Conservation (phyloP, 331 rosid species). For the Stylosanthes scabra region DNA sequence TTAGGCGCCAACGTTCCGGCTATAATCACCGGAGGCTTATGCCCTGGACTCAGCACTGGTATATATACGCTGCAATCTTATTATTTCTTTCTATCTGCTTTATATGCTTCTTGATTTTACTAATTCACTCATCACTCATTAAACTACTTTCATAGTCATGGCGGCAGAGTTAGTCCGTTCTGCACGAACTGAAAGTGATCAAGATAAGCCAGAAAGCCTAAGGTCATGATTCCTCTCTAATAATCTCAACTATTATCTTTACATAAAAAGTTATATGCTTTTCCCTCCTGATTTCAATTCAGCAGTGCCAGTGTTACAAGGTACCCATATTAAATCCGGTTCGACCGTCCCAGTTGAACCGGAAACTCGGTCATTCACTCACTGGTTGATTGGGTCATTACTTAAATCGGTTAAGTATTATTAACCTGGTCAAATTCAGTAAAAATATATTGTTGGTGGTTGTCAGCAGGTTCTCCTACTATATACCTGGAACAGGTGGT, state of each 20-base stretch:
- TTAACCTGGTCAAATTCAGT: too few species aligned
- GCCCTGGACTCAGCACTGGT: constrained; percentile 99
- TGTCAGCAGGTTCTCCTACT: constrained; percentile 88
- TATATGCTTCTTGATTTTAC: constrained; percentile 36
- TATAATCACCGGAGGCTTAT: constrained; percentile 86
- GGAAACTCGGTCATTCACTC: too few species aligned
- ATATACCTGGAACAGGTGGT: constrained; percentile 95
- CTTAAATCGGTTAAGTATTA: too few species aligned
- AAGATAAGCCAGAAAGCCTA: constrained; percentile 74
- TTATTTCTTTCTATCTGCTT: constrained; percentile 8
- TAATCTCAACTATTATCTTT: neutral
- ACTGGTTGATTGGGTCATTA: too few species aligned
- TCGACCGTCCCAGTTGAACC: too few species aligned
- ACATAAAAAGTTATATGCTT: too few species aligned
- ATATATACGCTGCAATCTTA: too few species aligned
- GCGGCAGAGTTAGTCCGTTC: constrained; percentile 89
- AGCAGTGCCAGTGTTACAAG: too few species aligned
- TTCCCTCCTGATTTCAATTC: too few species aligned
- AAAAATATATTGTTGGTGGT: too few species aligned
- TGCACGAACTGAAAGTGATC: constrained; percentile 63
- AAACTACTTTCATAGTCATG: constrained; percentile 65
- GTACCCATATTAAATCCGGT: too few species aligned
- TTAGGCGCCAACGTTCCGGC: constrained; percentile 85
- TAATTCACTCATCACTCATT: too few species aligned
- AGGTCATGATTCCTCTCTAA: constrained; percentile 53